These are phyloP conservation scores for Oryza officinalis DNA, from an alignment of 176 grass and related monocot genomes.

Conservation along the genomic window DNA sequence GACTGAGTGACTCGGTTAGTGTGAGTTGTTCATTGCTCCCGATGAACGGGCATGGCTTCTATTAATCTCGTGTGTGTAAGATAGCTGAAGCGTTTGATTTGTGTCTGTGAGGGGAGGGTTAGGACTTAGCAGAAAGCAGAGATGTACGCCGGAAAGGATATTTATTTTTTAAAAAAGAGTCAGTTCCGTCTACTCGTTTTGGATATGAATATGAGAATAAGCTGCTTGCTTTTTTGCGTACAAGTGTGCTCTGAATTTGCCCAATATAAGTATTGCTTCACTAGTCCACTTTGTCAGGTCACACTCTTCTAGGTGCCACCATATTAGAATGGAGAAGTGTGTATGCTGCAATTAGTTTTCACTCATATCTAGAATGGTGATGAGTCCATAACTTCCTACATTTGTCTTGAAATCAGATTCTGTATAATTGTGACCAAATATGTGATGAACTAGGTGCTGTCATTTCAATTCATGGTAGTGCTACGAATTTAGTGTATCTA, in stretches of 20 bases:
- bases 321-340: conserved; percentile 3
- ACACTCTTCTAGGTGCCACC: neutral
- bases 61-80: neutral
- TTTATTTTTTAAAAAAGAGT: neutral
- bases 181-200: neutral
- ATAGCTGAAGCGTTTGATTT: neutral
- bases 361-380: conserved; percentile 1
- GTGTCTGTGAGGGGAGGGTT: neutral
- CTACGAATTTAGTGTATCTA: neutral
- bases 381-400: neutral
- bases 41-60: neutral
- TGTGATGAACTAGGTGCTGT: neutral
- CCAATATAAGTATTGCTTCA: neutral
- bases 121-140: conserved; percentile 13
- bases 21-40: neutral
- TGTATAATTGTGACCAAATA: neutral
- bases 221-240: neutral
- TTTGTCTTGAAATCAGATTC: conserved; percentile 2
- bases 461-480: neutral
- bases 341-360: conserved; percentile 9
- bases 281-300: neutral
- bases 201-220: neutral
- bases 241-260: neutral
- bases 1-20: neutral
- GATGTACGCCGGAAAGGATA: neutral